Base-by-base conservation (phyloP, 345 rosid species). In the Eucalyptus pauciflora region DNA sequence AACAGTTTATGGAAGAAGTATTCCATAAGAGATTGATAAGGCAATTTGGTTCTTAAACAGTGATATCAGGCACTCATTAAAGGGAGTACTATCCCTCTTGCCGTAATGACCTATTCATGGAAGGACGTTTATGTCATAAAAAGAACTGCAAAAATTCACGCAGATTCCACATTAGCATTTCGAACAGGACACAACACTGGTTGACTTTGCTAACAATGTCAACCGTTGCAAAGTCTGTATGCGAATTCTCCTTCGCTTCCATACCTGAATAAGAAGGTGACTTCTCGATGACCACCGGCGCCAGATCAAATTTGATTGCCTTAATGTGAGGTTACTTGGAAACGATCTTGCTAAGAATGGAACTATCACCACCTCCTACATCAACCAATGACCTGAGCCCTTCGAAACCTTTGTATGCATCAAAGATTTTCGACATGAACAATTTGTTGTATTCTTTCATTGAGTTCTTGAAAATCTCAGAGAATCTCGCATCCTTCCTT, bases 341-440 rank as follows among this genome's bases (percentile, higher is more conserved):
- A 54, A 94, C 50, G 48, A 96, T 94, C 91, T 25, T 86, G 87
- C 91, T 86, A 43, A 94, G 94, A 87, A 93, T 27, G 50, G 92
- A 94, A 15, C 98, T 92, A 88, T 92, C 90, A 25, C 97, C 97
- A 48, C 95, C 94, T 31, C 95, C 95, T 17, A 93, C 94, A 90
- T 96, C 97, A 18, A 94, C 94, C 89, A 94, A 60, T 6, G 90
- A 89, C 41, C 67, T 90, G 29, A 95, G 56, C 87, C 93, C 94
- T 60, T 92, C 88, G 45, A 94, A 94, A 43, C 94, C 96, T 46
- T 89, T 87, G 92, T 93, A 94, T 3, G 58, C 91, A 58, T 91
- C 93, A 33, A 94, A 60, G 88, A 93, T 64, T 51, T 89, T 93
- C 85, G 89, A 90, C 90, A 91, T 83, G 88, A 94, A 89, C 87